Evolutionary conservation across 2,329 filamentous ascomycete species (phyloP).

Genomic region (Cladophialophora carrionii): DNA sequence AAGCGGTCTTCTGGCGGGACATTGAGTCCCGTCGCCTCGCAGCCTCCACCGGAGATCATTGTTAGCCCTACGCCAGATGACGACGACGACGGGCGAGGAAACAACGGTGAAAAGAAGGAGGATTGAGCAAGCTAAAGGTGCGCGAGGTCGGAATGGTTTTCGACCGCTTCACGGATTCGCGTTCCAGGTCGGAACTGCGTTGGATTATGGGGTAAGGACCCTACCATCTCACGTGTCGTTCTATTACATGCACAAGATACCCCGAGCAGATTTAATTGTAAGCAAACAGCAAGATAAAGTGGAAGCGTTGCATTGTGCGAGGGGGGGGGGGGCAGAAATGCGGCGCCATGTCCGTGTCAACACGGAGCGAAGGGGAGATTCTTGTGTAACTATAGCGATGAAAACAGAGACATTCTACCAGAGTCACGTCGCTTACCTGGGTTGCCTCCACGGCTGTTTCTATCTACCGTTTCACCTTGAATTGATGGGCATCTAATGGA

Average conservation of each 20-base stretch:
- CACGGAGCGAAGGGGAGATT: slow-evolving; percentile 1
- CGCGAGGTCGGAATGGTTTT: slow-evolving; percentile 1
- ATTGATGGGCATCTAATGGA: too few relatives aligned
- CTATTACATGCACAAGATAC: slow-evolving; percentile 20
- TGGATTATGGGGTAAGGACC: slow-evolving; percentile 12
- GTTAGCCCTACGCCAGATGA: slow-evolving; percentile 39
- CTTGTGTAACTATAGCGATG: slow-evolving; percentile 17
- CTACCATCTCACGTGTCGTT: slow-evolving; percentile 13
- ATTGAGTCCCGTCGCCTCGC: slow-evolving; percentile 22
- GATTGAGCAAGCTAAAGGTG: neutral
- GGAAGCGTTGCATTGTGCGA: slow-evolving; percentile 3
- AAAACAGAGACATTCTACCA: neutral
- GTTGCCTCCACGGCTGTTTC: neutral
- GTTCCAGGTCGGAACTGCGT: slow-evolving; percentile 2
- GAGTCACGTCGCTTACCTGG: neutral
- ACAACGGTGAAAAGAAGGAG: slow-evolving; percentile 11
- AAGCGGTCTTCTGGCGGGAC: slow-evolving; percentile 32
- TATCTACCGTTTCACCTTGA: neutral
- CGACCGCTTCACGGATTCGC: neutral
- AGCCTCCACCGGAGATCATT: slow-evolving; percentile 37
- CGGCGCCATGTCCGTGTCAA: slow-evolving; percentile 1
- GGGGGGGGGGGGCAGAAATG: neutral
- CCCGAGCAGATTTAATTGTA: slow-evolving; percentile 19
- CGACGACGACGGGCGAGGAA: slow-evolving; percentile 19
- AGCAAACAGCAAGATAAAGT: slow-evolving; percentile 4